Evolutionary conservation across 371 early-diverging fungal species (phyloP), one percentile per base, ranked within the genome.

Genomic region (Chytridium lagenaria): DNA sequence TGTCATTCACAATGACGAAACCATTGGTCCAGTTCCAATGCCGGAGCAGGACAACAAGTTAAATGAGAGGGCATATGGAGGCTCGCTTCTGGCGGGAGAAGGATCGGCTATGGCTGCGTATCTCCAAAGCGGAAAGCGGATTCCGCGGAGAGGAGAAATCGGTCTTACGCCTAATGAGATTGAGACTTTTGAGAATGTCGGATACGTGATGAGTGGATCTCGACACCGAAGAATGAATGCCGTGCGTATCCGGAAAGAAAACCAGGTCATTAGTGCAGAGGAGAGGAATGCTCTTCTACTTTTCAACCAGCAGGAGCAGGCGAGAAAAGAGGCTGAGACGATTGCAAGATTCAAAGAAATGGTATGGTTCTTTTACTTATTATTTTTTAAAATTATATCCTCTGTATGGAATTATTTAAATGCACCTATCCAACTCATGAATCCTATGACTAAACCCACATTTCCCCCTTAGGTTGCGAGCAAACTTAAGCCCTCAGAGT

Each of bases 141-240:
- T 98, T 73, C 97, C 97, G 19, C 92, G 97, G 39, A 92, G 97
- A 85, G 98, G 97, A 86, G 97, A 98, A 85, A 95, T 98, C 80
- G 97, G 97, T 50, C 80, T 96, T 23, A 90, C 90, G 67, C 89
- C 92, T 59, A 86, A 92, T 31, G 86, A 94, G 80, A 98, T 98
- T 78, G 88, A 90, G 69, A 80, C 87, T 19, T 94, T 86, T 80
- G 97, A 98, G 80, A 79, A 80, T n/a, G 91, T 90, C 0, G 98
- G 98, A 28, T 98, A 89, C 81, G 98, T 97, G 22, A 98, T 98
- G 98, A 92, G 92, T 72, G 98, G 98, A 39, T 93, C 90, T 77
- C 87, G 97, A 67, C 97, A 97, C 81, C 89, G 91, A 61, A 90
- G 95, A 38, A 95, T 95, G 96, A 96, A 96, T 76, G 96, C 96